phyloP scores from a whole-genome alignment of 768 basidiomycete species.

The Trametes cinnabarina region DNA sequence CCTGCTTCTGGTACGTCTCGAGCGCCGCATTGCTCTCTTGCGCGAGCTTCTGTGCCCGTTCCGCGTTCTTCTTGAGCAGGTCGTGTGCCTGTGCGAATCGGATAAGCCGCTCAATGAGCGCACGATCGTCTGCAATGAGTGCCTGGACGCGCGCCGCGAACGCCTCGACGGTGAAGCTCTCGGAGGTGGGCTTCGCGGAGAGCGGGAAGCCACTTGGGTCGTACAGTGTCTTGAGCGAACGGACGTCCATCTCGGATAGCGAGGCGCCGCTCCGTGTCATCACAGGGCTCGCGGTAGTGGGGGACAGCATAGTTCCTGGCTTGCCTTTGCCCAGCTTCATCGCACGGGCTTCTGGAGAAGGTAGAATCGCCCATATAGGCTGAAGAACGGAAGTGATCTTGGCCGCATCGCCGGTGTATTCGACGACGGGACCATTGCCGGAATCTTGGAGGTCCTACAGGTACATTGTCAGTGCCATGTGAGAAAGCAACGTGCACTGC shows the following conservation, averaged over 20 bases:
- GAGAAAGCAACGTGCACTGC: neutral
- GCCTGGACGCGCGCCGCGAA: slow-evolving; percentile 78
- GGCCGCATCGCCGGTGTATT: slow-evolving; percentile 44
- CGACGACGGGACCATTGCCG: slow-evolving; percentile 21
- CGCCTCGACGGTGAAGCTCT: slow-evolving; percentile 64
- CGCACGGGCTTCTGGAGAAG: slow-evolving; percentile 80
- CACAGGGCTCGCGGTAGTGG: slow-evolving; percentile 25
- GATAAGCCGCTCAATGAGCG: slow-evolving; percentile 79
- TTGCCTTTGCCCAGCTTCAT: slow-evolving; percentile 52
- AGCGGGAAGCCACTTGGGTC: slow-evolving; percentile 34
- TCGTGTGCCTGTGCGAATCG: slow-evolving; percentile 90
- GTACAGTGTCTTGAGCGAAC: slow-evolving; percentile 81
- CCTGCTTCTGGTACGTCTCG: slow-evolving; percentile 90
- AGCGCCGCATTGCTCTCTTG: slow-evolving; percentile 76
- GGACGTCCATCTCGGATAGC: slow-evolving; percentile 82
- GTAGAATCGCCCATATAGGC: slow-evolving; percentile 78
- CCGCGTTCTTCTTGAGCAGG: slow-evolving; percentile 87
- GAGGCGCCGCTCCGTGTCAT: slow-evolving; percentile 43
- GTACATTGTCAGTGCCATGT: neutral
- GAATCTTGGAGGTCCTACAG: slow-evolving; percentile 11
- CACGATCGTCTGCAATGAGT: slow-evolving; percentile 77
- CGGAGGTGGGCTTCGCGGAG: slow-evolving; percentile 15
- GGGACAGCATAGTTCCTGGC: slow-evolving; percentile 25
- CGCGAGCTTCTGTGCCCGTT: slow-evolving; percentile 86
- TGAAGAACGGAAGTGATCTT: slow-evolving; percentile 61